Evolutionary conservation across 176 grass and related monocot species (phyloP), one percentile per base, ranked within the genome.

Genomic region (Carex scoparia): DNA sequence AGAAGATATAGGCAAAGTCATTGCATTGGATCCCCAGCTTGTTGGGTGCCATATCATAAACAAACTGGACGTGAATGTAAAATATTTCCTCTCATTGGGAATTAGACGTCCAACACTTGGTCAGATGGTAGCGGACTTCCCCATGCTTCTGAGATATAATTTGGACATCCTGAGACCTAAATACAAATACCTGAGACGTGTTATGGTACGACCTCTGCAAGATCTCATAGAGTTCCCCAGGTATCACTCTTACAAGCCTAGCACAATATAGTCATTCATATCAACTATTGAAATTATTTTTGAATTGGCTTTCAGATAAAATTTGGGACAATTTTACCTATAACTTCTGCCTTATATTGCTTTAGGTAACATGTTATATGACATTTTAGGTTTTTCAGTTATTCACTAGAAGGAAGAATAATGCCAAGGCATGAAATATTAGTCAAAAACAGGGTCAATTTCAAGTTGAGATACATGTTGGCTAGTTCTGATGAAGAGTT

Each of bases 401-500:
- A 98, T 84, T 95, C 95, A 9, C 64, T 98, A 57, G 95, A 95
- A 32, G 88, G 87, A 31, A 93, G 87, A 63, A 98, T 95, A 87
- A 86, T 86, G 63, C 93, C 91, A 23, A 86, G 95, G 70, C 91
- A 98, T 64, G 37, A 72, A 86, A 86, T 91, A 58, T 83, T 95
- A 81, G 93, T 98, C 15, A 87, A 40, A 3, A 95, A 95, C 60
- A 93, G 91, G 69, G 81, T 95, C 70, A 95, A 95, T 84, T 93
- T 98, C 84, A 98, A 95, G 88, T 89, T 98, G 63, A 88, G 92
- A 1, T 98, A 94, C 75, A 98, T 98, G 92, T 76, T 98, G 59
- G 61, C 83, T 31, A 88, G 88, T 65, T 92, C 92, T 0, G 91
- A 98, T 11, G 91, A 98, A 71, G 93, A 93, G 6, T 98, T 95